These are phyloP conservation scores for Lindgomyces ingoldianus DNA, from an alignment of 495 filamentous ascomycete species.

Conservation along the genomic window DNA sequence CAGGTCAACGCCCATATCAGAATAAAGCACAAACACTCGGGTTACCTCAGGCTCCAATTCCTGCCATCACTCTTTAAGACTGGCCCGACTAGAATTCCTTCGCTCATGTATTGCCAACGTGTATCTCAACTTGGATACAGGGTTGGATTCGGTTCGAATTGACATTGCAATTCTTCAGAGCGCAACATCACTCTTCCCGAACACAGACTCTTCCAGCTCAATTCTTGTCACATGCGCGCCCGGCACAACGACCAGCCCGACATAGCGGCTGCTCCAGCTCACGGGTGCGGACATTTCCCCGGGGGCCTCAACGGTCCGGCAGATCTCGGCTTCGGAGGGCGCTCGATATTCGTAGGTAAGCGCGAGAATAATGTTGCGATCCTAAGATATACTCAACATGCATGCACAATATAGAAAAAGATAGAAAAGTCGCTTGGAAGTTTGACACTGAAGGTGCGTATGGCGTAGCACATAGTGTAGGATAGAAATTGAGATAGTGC, in stretches of 20 bases:
- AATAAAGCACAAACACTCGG: too few species aligned
- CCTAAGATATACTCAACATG: constrained; percentile 48
- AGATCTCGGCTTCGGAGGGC: constrained; percentile 49
- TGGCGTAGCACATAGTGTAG: neutral
- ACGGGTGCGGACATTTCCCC: constrained; percentile 51
- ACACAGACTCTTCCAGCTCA: constrained; percentile 71
- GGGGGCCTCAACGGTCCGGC: constrained; percentile 23
- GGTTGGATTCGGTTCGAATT: too few species aligned
- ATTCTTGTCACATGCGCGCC: constrained; percentile 83
- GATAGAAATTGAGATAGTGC: constrained; percentile 19
- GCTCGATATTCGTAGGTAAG: constrained; percentile 84
- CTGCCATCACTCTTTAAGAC: too few species aligned
- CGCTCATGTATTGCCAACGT: too few species aligned
- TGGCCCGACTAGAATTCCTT: too few species aligned
- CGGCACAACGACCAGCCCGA: constrained; percentile 89
- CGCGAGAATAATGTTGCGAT: constrained; percentile 81
- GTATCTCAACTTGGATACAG: too few species aligned
- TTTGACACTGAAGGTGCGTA: neutral
- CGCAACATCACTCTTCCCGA: constrained; percentile 15
- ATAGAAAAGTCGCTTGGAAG: neutral
- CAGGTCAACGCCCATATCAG: too few species aligned
- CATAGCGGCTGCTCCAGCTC: constrained; percentile 78
- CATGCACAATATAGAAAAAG: neutral
- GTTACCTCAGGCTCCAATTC: too few species aligned
- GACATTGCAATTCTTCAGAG: too few species aligned